Evolutionary conservation across 805 yeast species (phyloP).

Genomic region (Tetrapisispora nanseiensis): DNA sequence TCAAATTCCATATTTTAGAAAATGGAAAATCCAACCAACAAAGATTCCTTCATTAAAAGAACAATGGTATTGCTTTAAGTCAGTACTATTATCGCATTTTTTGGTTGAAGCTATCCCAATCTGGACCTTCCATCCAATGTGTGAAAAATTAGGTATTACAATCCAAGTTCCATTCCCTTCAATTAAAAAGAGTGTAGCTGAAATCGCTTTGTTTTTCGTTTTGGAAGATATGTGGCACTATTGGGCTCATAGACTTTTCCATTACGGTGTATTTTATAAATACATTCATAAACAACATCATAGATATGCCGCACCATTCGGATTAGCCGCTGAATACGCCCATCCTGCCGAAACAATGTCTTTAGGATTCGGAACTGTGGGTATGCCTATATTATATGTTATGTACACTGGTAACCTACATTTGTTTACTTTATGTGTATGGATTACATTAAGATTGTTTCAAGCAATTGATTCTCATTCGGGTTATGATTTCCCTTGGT

Average conservation of each 20-base stretch:
- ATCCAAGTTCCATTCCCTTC: slow-evolving; percentile 76
- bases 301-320: slow-evolving; percentile 92
- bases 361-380: slow-evolving; percentile 87
- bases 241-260: slow-evolving; percentile 81
- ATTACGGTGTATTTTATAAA: slow-evolving; percentile 75
- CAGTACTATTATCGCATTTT: slow-evolving; percentile 72
- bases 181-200: slow-evolving; percentile 43
- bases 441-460: slow-evolving; percentile 77
- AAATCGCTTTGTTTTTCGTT: slow-evolving; percentile 67
- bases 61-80: slow-evolving; percentile 82
- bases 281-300: slow-evolving; percentile 92
- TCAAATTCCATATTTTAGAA: slow-evolving; percentile 65
- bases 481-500: slow-evolving; percentile 93
- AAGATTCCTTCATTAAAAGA: slow-evolving; percentile 65
- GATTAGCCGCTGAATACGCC: slow-evolving; percentile 93
- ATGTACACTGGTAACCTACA: slow-evolving; percentile 63
- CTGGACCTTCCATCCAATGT: slow-evolving; percentile 87
- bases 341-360: slow-evolving; percentile 85
- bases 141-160: slow-evolving; percentile 63
- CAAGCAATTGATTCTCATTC: slow-evolving; percentile 95
- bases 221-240: slow-evolving; percentile 92
- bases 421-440: slow-evolving; percentile 67
- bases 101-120: slow-evolving; percentile 88
- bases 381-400: slow-evolving; percentile 77
- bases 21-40: slow-evolving; percentile 75